phyloP scores from a whole-genome alignment of 2,329 filamentous ascomycete genomes.

The Pseudodiploospora longispora region DNA sequence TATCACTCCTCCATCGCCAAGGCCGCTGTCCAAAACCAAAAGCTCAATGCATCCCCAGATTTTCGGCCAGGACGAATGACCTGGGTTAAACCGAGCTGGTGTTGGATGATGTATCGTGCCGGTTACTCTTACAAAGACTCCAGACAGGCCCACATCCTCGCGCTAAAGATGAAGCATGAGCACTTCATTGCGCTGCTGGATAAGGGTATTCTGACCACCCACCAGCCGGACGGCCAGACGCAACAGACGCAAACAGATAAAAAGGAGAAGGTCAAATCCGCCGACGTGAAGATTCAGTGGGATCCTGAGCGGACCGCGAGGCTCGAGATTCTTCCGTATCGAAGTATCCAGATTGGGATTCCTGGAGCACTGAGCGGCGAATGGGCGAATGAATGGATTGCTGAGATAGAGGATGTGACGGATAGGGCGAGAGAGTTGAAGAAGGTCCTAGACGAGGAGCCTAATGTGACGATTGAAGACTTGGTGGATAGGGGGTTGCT shows the following conservation, averaged over 20 bases:
- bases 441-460: conserved; percentile 32
- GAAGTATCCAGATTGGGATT: conserved; percentile 57
- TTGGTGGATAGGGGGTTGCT: conserved; percentile 31
- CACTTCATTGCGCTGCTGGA: conserved; percentile 41
- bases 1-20: conserved; percentile 45
- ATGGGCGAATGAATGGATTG: conserved; percentile 45
- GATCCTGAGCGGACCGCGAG: conserved; percentile 48
- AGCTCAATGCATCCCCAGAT: conserved; percentile 41
- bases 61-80: conserved; percentile 52
- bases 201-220: conserved; percentile 24
- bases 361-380: conserved; percentile 33
- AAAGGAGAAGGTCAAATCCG: conserved; percentile 17
- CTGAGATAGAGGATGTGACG: conserved; percentile 51
- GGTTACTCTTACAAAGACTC: conserved; percentile 52
- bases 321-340: conserved; percentile 36
- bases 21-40: conserved; percentile 42
- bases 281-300: conserved; percentile 51
- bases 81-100: conserved; percentile 57
- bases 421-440: conserved; percentile 41
- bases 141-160: conserved; percentile 47
- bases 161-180: conserved; percentile 44
- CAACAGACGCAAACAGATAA: conserved; percentile 3
- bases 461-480: conserved; percentile 24
- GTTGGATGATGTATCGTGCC: conserved; percentile 56
- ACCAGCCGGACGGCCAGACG: conserved; percentile 4